Conservation (phyloP, 169 alveolate genomes). For the Plasmodium relictum region DNA sequence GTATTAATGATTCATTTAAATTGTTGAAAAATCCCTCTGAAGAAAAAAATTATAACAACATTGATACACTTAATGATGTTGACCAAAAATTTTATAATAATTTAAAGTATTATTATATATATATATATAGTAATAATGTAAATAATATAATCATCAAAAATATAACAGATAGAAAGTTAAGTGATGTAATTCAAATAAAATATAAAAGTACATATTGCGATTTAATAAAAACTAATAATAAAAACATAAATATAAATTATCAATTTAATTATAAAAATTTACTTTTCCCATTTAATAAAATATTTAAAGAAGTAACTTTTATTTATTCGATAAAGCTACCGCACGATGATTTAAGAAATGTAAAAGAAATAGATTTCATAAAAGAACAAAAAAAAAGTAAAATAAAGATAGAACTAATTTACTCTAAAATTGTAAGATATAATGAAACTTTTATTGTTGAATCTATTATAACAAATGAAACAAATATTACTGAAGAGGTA, state of each 20-base stretch:
- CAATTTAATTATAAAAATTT: conserved; percentile 24
- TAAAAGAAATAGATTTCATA: too few relatives aligned
- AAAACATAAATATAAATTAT: conserved; percentile 18
- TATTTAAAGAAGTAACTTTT: conserved; percentile 14
- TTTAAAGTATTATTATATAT: conserved; percentile 25
- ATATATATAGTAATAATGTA: conserved; percentile 45
- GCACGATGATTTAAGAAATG: conserved; percentile 1
- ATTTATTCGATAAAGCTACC: conserved; percentile 19
- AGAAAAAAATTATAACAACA: background rate
- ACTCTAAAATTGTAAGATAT: conserved; percentile 58
- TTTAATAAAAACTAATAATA: conserved; percentile 20
- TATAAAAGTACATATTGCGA: conserved; percentile 52
- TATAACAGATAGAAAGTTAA: conserved; percentile 6
- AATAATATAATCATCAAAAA: conserved; percentile 23
- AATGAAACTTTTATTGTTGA: conserved; percentile 53
- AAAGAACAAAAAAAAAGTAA: conserved; percentile 44
- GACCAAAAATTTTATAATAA: background rate
- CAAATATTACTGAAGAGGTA: conserved; percentile 73
- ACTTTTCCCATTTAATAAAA: conserved; percentile 64
- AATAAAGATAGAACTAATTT: conserved; percentile 46
- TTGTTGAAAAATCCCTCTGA: background rate
- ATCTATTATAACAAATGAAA: conserved; percentile 58
- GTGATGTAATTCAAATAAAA: conserved; percentile 2
- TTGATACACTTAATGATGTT: conserved; percentile 1
- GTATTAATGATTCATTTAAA: background rate